Conservation (phyloP, 169 alveolate species). For the Fabrea salina region DNA sequence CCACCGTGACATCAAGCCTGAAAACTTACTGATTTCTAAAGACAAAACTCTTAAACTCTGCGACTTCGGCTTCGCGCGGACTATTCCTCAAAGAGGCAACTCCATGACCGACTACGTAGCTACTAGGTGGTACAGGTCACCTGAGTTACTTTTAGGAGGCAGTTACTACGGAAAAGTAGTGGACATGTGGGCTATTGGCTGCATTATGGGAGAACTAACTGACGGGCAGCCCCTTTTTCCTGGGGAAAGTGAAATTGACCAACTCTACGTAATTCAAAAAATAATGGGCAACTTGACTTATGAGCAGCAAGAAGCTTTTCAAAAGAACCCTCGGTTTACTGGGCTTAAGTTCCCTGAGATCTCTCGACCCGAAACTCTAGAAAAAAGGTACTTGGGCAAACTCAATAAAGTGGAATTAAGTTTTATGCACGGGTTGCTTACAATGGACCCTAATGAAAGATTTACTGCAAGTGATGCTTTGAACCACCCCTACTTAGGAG, state of each 20-base stretch:
- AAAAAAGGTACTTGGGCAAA: slow-evolving; percentile 70
- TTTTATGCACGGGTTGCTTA: slow-evolving; percentile 72
- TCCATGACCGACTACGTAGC: slow-evolving; percentile 85
- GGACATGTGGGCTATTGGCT: slow-evolving; percentile 85
- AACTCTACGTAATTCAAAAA: slow-evolving; percentile 76
- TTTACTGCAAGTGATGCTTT: slow-evolving; percentile 64
- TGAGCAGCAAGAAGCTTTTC: slow-evolving; percentile 63
- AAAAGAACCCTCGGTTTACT: slow-evolving; percentile 73
- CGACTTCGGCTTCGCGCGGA: slow-evolving; percentile 90
- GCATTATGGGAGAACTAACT: slow-evolving; percentile 86
- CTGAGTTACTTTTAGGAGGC: slow-evolving; percentile 76
- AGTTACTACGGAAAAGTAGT: slow-evolving; percentile 72
- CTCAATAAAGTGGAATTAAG: slow-evolving; percentile 62
- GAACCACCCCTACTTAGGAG: slow-evolving; percentile 68
- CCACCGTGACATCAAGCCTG: slow-evolving; percentile 87
- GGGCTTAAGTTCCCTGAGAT: slow-evolving; percentile 78
- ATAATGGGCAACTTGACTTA: slow-evolving; percentile 74
- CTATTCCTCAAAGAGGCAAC: slow-evolving; percentile 45
- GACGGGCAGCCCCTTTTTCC: slow-evolving; percentile 90
- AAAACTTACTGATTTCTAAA: slow-evolving; percentile 60
- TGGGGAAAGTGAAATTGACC: slow-evolving; percentile 88
- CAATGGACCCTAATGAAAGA: slow-evolving; percentile 73
- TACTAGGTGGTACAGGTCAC: slow-evolving; percentile 84
- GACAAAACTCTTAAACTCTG: slow-evolving; percentile 66
- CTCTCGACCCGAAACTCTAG: slow-evolving; percentile 79